Evolutionary conservation across 768 basidiomycete genomes (phyloP), one percentile per base, ranked within the genome.

Genomic region (Boletellus sp.): DNA sequence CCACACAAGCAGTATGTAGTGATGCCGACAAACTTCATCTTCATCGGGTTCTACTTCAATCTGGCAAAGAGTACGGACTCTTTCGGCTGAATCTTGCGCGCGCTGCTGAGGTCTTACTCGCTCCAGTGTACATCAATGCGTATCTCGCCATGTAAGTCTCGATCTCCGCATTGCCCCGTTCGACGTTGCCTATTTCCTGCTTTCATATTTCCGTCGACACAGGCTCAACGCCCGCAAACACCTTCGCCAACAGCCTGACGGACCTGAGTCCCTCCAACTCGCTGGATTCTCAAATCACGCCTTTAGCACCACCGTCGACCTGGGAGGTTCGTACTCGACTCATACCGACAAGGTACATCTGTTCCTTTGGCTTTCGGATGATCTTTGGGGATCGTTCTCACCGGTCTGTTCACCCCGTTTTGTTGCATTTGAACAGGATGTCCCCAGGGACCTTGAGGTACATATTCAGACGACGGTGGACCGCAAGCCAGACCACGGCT

Each of bases 21-120:
- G 2, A 81, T 80, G 80, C 78, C 79, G 0, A 42, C 64, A 32
- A 82, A 76, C 51, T 73, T 80, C 56, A 66, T 81, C 45, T 80
- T 77, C 66, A 52, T 80, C 70, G 77, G 66, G 1, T 75, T 79
- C 53, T 79, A 78, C 53, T 67, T 81, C 31, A 66, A 74, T 11
- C 60, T 80, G 28, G 75, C 77, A 57, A 80, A 81, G 64, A 53
- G 80, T 81, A 48, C 43, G 78, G 56, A n/a, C 49, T 39, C 19
- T 13, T 16, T 31, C 26, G 12, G 11, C 20, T 36, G 20, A 15
- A 11, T 16, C 13, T 12, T 39, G 31, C 6, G 20, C 7, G 4
- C 4, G 9, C 28, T 42, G 17, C 28, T 52, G 28, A 60, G 2
- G 1, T 28, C n/a, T 19, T 12, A 31, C 3, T 36, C 15, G 1